Evolutionary conservation across 768 basidiomycete species (phyloP).

Genomic region (Boletus rufocinnamomeus): DNA sequence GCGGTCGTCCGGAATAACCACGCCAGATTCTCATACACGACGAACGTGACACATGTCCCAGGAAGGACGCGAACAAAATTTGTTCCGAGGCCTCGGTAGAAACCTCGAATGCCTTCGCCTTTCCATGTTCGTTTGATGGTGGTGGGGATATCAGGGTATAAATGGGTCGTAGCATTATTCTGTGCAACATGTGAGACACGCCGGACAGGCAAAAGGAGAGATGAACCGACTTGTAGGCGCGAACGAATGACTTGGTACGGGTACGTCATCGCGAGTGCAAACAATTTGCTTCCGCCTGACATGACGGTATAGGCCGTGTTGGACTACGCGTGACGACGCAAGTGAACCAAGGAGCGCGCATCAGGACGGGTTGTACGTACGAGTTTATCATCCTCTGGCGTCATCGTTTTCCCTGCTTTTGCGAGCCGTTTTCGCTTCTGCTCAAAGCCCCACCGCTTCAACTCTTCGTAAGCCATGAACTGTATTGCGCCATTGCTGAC

Average conservation of each 20-base stretch:
- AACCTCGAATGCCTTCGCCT: slow-evolving; percentile 79
- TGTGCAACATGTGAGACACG: slow-evolving; percentile 28
- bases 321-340: slow-evolving; percentile 50
- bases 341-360: slow-evolving; percentile 3
- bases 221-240: slow-evolving; percentile 73
- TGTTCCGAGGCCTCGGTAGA: slow-evolving; percentile 93
- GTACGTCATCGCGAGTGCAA: slow-evolving; percentile 83
- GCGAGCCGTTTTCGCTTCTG: slow-evolving; percentile 66
- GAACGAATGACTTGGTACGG: slow-evolving; percentile 98
- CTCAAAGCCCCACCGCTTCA: slow-evolving; percentile 89
- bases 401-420: slow-evolving; percentile 63
- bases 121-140: slow-evolving; percentile 81
- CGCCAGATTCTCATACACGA: slow-evolving; percentile 92
- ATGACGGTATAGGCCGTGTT: slow-evolving; percentile 90
- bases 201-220: background rate
- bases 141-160: slow-evolving; percentile 83
- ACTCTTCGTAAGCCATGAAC: slow-evolving; percentile 94
- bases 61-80: slow-evolving; percentile 94
- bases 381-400: slow-evolving; percentile 78
- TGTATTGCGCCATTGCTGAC: slow-evolving; percentile 95
- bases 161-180: slow-evolving; percentile 64
- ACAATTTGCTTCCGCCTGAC: slow-evolving; percentile 88
- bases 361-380: slow-evolving; percentile 46
- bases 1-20: slow-evolving; percentile 76
- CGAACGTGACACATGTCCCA: slow-evolving; percentile 97